Percentiles rank a stretch among this genome's conserved stretches.
These are phyloP conservation scores for Mimosa pudica DNA, from an alignment of 306 rosid species.

Conservation along the genomic window DNA sequence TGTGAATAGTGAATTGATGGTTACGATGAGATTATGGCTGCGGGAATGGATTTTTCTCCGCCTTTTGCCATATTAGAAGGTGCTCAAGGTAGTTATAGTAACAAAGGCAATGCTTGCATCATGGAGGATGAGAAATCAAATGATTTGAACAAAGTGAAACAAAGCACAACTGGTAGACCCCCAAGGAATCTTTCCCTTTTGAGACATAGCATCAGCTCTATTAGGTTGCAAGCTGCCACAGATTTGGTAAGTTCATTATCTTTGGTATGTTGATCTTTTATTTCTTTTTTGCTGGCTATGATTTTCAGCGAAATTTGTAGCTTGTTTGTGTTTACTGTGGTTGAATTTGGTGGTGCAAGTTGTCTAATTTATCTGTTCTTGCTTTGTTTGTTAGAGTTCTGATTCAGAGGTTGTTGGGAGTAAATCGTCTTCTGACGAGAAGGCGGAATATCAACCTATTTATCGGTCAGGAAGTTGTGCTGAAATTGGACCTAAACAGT, in stretches of 20 bases:
- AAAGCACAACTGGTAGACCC: conserved; percentile 55
- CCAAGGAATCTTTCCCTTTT: conserved; percentile 56
- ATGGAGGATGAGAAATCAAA: conserved; percentile 48
- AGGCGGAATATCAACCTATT: conserved; percentile 57
- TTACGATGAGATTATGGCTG: conserved; percentile 51
- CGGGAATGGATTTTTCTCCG: conserved; percentile 61
- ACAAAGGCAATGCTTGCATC: conserved; percentile 47
- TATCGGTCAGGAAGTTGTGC: conserved; percentile 88
- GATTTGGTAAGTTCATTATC: conserved; percentile 55
- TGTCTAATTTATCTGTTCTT: conserved; percentile 32
- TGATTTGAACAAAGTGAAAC: conserved; percentile 44
- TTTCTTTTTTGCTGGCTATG: conserved; percentile 9
- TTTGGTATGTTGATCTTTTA: conserved; percentile 11
- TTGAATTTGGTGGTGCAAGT: conserved; percentile 19
- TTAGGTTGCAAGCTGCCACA: conserved; percentile 42
- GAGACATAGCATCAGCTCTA: conserved; percentile 63
- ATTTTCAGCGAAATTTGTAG: conserved; percentile 15
- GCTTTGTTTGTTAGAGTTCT: conserved; percentile 37
- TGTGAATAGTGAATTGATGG: conserved; percentile 34
- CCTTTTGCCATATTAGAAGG: conserved; percentile 53
- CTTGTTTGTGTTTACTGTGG: conserved; percentile 4
- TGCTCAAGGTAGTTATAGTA: conserved; percentile 41
- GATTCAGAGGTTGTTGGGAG: conserved; percentile 53
- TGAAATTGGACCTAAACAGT: conserved; percentile 84
- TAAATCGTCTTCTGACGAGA: conserved; percentile 57